Percentiles rank a stretch among this genome's conserved stretches.
phyloP scores from a whole-genome alignment of 1,284 basidiomycete species.

The Ceratobasidium sp. region DNA sequence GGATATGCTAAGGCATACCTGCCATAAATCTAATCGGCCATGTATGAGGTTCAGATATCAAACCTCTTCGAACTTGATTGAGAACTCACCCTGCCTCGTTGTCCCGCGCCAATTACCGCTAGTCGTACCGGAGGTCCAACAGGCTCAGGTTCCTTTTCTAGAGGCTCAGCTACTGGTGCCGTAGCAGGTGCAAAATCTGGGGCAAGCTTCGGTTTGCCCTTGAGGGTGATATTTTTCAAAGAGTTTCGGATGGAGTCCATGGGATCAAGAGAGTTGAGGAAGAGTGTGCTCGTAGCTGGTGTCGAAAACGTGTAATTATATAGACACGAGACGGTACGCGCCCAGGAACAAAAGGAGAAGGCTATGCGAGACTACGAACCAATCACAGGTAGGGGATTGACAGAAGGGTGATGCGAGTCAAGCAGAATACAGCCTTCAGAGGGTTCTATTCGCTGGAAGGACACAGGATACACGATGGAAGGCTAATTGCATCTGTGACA shows the following conservation, averaged over 20 bases:
- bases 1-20: constrained; percentile 70
- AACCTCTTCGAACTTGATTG: neutral
- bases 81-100: constrained; percentile 71
- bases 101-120: constrained; percentile 77
- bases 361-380: neutral
- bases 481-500: no score
- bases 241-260: constrained; percentile 37
- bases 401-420: neutral
- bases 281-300: neutral
- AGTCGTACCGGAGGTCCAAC: constrained; percentile 57
- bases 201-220: neutral
- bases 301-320: neutral
- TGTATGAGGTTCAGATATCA: neutral
- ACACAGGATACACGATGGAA: neutral
- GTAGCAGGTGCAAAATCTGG: neutral
- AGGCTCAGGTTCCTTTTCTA: constrained; percentile 15
- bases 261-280: neutral
- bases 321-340: neutral
- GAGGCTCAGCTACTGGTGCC: neutral
- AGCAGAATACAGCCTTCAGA: neutral
- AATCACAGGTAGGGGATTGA: neutral
- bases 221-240: constrained; percentile 3
- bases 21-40: constrained; percentile 68
- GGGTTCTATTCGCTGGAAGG: neutral
- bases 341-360: neutral